A percentile compares a stretch with the other conserved stretches of the same genome.
phyloP scores from a whole-genome alignment of 352 stramenopile species.

The Pythium aquatile region DNA sequence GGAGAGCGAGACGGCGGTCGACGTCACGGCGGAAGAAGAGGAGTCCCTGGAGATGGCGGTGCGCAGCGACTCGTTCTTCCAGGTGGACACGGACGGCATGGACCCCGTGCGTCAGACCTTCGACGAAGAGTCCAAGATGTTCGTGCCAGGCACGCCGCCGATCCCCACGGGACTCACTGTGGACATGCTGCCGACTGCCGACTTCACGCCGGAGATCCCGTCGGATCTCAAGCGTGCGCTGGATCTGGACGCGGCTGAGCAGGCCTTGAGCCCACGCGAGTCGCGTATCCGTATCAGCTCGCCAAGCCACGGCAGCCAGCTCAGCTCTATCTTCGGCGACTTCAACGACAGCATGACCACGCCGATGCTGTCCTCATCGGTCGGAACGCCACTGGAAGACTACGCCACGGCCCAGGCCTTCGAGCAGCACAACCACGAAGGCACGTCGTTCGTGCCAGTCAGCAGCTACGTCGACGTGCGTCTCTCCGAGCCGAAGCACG shows the following conservation, averaged over 20 bases:
- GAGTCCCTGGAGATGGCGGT: constrained; percentile 23
- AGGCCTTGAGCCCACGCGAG: constrained; percentile 7
- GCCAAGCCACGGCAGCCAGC: constrained; percentile 8
- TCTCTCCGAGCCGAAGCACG: neutral
- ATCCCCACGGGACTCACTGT: constrained; percentile 49
- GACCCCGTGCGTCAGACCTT: constrained; percentile 47
- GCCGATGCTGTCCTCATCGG: constrained; percentile 22
- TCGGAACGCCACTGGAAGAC: constrained; percentile 20
- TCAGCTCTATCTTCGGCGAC: constrained; percentile 15
- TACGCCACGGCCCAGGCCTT: constrained; percentile 1
- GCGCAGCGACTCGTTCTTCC: constrained; percentile 48
- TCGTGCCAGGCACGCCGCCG: constrained; percentile 43
- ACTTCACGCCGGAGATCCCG: constrained; percentile 41
- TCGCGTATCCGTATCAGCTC: constrained; percentile 24
- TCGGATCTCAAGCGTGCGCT: constrained; percentile 18
- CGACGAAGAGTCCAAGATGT: constrained; percentile 36
- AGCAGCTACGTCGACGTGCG: constrained; percentile 15
- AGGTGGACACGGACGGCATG: constrained; percentile 46
- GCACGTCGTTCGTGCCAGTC: neutral
- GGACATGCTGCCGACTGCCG: constrained; percentile 43
- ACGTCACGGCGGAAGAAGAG: constrained; percentile 8
- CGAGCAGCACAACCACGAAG: constrained; percentile 1
- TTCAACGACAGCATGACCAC: constrained; percentile 16
- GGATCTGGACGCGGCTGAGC: neutral
- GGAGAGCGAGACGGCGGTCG: constrained; percentile 22